These are phyloP conservation scores for Cicer bijugum DNA, from an alignment of 306 rosid genomes.

Conservation along the genomic window DNA sequence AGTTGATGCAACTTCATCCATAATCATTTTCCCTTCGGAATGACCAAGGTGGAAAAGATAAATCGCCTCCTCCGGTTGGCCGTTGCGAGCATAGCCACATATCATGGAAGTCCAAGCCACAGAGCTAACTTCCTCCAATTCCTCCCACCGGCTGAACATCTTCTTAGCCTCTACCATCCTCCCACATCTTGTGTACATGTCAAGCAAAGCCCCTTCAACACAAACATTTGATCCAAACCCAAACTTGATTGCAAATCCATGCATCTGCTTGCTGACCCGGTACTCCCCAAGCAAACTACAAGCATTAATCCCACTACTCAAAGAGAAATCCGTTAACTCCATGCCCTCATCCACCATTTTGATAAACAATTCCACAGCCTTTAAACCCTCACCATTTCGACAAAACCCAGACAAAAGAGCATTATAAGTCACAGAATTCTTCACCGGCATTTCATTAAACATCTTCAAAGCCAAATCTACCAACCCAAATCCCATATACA, in stretches of 20 bases:
- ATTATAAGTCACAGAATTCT: slow-evolving; percentile 61
- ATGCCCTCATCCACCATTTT: slow-evolving; percentile 59
- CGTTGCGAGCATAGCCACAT: slow-evolving; percentile 76
- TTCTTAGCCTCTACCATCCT: slow-evolving; percentile 71
- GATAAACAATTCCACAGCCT: slow-evolving; percentile 61
- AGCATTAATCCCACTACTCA: slow-evolving; percentile 66
- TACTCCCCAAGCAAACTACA: slow-evolving; percentile 66
- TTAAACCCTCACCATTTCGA: slow-evolving; percentile 61
- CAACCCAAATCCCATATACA: slow-evolving; percentile 69
- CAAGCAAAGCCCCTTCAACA: slow-evolving; percentile 73
- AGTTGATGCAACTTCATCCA: slow-evolving; percentile 74
- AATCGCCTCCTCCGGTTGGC: slow-evolving; percentile 63
- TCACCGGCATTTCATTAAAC: slow-evolving; percentile 72
- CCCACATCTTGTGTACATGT: slow-evolving; percentile 79
- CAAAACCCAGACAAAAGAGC: slow-evolving; percentile 79
- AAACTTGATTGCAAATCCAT: slow-evolving; percentile 70
- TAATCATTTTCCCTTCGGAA: slow-evolving; percentile 57
- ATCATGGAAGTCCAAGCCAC: slow-evolving; percentile 75
- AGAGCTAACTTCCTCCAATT: slow-evolving; percentile 52
- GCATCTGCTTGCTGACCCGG: slow-evolving; percentile 65
- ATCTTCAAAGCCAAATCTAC: slow-evolving; percentile 61
- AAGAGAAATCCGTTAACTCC: slow-evolving; percentile 69
- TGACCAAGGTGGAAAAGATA: slow-evolving; percentile 61
- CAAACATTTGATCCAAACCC: slow-evolving; percentile 66
- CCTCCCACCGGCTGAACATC: slow-evolving; percentile 64